Percentiles rank a stretch among this genome's conserved stretches.
Conservation (phyloP, 306 rosid species). For the Elaeagnus macrophylla region DNA sequence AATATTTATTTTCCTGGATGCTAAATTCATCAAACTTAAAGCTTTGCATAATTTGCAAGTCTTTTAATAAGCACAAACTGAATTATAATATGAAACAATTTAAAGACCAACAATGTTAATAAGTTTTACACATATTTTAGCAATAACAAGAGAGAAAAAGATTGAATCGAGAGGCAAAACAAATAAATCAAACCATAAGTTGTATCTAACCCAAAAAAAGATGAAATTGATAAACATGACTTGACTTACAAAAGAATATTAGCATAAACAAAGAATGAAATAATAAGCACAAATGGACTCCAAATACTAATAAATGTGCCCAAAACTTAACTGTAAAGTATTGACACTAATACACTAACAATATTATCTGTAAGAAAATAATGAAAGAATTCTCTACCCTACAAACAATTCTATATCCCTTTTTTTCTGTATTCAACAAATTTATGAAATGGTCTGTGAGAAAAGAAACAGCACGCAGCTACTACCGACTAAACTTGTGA, state of each 20-base stretch:
- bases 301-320: constrained; percentile 19
- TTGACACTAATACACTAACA: constrained; percentile 27
- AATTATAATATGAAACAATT: no score
- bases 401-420: constrained; percentile 51
- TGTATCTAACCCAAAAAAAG: background rate
- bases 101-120: no score
- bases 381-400: constrained; percentile 68
- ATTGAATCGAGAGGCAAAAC: no score
- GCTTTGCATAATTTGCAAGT: no score
- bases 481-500: constrained; percentile 44
- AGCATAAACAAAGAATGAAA: constrained; percentile 38
- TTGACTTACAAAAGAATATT: constrained; percentile 31
- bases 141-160: no score
- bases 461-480: constrained; percentile 10
- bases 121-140: no score
- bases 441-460: constrained; percentile 2
- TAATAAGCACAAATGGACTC: constrained; percentile 37
- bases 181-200: no score
- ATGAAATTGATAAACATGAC: constrained; percentile 4
- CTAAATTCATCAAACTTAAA: no score
- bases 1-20: no score
- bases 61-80: no score
- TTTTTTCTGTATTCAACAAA: constrained; percentile 27
- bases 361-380: constrained; percentile 71
- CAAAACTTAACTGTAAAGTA: constrained; percentile 15